Conservation (phyloP, 441 rosid species). For the Cnidoscolus chayamansa region DNA sequence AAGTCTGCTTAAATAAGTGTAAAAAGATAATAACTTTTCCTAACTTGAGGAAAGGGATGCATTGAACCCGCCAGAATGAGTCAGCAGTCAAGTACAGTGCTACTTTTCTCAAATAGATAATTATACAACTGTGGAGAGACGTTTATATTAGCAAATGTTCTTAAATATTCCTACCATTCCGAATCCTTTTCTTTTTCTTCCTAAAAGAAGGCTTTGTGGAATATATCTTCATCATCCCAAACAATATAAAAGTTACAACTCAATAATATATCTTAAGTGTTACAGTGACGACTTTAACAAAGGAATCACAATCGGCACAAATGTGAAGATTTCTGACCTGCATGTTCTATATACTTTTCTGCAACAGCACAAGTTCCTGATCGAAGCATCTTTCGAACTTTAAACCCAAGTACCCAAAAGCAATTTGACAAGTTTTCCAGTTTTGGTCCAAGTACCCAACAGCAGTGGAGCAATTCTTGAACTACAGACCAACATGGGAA, state of each 20-base stretch:
- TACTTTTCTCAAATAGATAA: neutral
- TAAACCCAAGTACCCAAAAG: slow-evolving; percentile 3
- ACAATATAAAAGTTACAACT: neutral
- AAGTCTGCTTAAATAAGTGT: no score
- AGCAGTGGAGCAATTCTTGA: slow-evolving; percentile 1
- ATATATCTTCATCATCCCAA: neutral
- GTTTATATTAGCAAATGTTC: neutral
- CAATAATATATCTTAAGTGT: neutral
- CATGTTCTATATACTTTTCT: neutral
- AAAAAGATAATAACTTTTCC: no score
- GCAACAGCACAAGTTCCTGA: slow-evolving; percentile 11
- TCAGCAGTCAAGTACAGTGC: neutral
- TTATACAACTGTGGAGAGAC: neutral
- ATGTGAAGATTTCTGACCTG: slow-evolving; percentile 17
- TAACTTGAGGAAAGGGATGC: no score
- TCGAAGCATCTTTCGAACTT: slow-evolving; percentile 6
- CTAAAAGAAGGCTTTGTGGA: neutral
- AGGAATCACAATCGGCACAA: neutral
- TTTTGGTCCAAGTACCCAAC: neutral
- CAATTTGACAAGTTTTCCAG: neutral
- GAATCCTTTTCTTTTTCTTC: neutral
- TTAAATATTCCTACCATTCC: neutral
- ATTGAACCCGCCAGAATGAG: no score
- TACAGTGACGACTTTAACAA: slow-evolving; percentile 7
- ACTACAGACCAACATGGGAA: neutral